Conservation (phyloP, 192 early-diverging fungal genomes). For the Chytriomyces sp. region DNA sequence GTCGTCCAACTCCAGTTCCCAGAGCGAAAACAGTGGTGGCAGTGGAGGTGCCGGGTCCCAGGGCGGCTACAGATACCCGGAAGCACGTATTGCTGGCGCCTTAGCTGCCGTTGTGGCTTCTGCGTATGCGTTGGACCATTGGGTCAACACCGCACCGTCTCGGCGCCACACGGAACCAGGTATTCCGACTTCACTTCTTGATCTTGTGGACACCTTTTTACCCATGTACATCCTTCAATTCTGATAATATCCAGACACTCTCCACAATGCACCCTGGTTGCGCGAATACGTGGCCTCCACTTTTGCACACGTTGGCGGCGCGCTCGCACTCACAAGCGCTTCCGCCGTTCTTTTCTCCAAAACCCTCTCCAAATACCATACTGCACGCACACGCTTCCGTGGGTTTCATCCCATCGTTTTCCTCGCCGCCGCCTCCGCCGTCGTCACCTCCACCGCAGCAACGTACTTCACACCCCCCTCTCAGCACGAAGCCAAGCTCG, state of each 20-base stretch:
- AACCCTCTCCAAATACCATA: neutral
- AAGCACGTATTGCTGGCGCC: neutral
- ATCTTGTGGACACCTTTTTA: too few relatives aligned
- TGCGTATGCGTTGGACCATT: neutral
- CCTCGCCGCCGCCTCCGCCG: neutral
- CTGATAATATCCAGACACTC: neutral
- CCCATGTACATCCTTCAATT: neutral
- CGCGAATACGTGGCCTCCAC: constrained; percentile 1
- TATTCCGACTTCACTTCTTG: neutral
- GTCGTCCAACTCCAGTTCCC: neutral
- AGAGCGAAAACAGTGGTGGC: neutral
- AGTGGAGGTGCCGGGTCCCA: neutral
- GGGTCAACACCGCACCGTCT: neutral
- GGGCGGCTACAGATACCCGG: neutral
- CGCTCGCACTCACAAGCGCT: neutral
- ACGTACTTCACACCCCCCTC: neutral
- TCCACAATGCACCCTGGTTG: neutral
- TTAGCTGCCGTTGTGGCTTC: neutral
- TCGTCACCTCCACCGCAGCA: neutral
- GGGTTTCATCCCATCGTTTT: neutral
- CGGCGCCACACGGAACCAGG: neutral
- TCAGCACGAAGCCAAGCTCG: neutral
- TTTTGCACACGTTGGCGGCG: neutral
- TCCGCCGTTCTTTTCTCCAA: neutral
- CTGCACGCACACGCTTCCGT: neutral